phyloP scores from a whole-genome alignment of 2,329 filamentous ascomycete genomes.

The Chaetomium sp. region DNA sequence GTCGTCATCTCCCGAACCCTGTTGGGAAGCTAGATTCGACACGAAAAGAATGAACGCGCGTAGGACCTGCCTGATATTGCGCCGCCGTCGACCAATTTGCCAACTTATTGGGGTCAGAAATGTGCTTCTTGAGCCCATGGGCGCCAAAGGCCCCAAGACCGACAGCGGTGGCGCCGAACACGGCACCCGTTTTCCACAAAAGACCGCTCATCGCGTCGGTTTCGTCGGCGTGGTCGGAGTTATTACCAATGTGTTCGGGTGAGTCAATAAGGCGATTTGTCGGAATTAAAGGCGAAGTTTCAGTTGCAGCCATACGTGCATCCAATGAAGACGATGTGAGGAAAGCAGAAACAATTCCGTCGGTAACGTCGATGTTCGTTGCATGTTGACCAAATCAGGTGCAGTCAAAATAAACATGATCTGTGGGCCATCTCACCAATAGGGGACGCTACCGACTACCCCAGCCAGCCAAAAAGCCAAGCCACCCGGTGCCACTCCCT shows the following conservation, averaged over 20 bases:
- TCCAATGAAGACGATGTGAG: too few relatives aligned
- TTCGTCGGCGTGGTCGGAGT: not conserved
- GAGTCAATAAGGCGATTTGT: not conserved
- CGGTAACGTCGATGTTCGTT: too few relatives aligned
- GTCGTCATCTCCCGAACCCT: too few relatives aligned
- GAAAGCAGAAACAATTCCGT: too few relatives aligned
- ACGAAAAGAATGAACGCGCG: constrained; percentile 30
- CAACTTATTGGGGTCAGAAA: constrained; percentile 51
- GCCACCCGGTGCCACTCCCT: too few relatives aligned
- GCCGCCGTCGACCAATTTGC: constrained; percentile 59
- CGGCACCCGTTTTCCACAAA: constrained; percentile 56
- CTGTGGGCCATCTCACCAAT: too few relatives aligned
- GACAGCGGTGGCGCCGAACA: constrained; percentile 57
- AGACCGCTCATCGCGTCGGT: constrained; percentile 24
- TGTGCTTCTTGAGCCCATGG: constrained; percentile 57
- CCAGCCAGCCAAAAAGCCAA: too few relatives aligned
- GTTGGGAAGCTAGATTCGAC: not conserved
- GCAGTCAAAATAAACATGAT: too few relatives aligned
- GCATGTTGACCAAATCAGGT: too few relatives aligned
- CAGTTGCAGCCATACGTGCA: not conserved
- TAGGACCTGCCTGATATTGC: constrained; percentile 57
- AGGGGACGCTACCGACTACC: too few relatives aligned
- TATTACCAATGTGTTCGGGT: not conserved
- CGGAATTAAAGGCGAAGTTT: constrained; percentile 2
- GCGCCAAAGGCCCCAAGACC: constrained; percentile 60